These are phyloP conservation scores for Phyllostachys edulis DNA, from an alignment of 176 grass and related monocot species.

Conservation along the genomic window DNA sequence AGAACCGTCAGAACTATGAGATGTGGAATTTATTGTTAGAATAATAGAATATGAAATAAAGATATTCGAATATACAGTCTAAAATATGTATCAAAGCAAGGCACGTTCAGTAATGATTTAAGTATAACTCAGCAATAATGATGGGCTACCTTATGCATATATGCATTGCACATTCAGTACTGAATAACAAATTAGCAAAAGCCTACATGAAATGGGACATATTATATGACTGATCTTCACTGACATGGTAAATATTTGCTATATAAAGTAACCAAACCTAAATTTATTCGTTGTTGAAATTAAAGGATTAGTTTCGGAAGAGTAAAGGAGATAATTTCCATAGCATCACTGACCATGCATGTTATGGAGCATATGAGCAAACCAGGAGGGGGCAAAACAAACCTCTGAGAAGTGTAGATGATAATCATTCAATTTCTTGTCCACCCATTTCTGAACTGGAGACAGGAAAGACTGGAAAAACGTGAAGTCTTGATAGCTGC, in stretches of 20 bases:
- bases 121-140: neutral
- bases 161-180: neutral
- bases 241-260: conserved; percentile 19
- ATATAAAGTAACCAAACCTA: conserved; percentile 26
- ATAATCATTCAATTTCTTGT: conserved; percentile 94
- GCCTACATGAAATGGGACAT: neutral
- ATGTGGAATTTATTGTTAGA: neutral
- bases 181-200: conserved; percentile 23
- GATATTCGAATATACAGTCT: conserved; percentile 8
- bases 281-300: conserved; percentile 12
- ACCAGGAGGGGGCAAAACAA: conserved; percentile 23
- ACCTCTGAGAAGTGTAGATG: conserved; percentile 95
- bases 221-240: neutral
- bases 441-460: conserved; percentile 85
- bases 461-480: conserved; percentile 95
- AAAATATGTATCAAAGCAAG: neutral
- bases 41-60: neutral
- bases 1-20: neutral
- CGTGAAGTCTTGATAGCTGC: conserved; percentile 63
- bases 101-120: conserved; percentile 7
- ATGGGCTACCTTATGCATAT: neutral
- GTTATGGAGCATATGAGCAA: neutral
- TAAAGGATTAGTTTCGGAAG: neutral
- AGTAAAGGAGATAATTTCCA: neutral
- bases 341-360: conserved; percentile 20